phyloP scores from a whole-genome alignment of 768 basidiomycete genomes.

The Pleurotus platypus region DNA sequence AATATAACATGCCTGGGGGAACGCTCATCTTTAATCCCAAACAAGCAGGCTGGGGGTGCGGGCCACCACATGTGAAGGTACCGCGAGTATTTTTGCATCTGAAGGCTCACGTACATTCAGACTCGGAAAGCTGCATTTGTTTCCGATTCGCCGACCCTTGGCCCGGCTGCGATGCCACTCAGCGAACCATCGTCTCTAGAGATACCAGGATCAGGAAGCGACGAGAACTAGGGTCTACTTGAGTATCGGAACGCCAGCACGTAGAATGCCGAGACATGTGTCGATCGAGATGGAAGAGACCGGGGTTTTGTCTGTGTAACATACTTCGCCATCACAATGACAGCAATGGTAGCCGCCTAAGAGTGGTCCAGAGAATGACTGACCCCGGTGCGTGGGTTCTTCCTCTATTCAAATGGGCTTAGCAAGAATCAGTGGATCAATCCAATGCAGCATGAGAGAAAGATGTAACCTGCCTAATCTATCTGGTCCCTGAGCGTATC shows the following conservation, averaged over 20 bases:
- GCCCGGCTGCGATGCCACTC: neutral
- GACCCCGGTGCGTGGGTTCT: neutral
- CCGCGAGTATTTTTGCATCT: constrained; percentile 7
- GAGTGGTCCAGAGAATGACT: neutral
- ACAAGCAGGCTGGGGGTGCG: constrained; percentile 7
- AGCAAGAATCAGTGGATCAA: constrained; percentile 6
- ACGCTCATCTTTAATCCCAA: neutral
- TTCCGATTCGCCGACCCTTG: constrained; percentile 7
- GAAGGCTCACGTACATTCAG: neutral
- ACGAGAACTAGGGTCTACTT: constrained; percentile 7
- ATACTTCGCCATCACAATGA: constrained; percentile 3
- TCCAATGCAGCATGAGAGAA: constrained; percentile 4
- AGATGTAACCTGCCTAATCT: constrained; percentile 4
- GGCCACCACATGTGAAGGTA: constrained; percentile 5
- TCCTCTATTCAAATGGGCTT: neutral
- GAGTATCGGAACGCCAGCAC: constrained; percentile 7
- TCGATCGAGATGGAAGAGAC: constrained; percentile 9
- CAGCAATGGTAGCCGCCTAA: neutral
- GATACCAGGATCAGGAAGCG: constrained; percentile 6
- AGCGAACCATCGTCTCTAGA: neutral
- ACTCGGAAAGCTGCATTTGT: neutral
- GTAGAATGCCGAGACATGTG: constrained; percentile 9
- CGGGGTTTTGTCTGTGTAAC: constrained; percentile 2
- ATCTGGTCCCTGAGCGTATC: constrained; percentile 5
- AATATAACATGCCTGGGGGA: constrained; percentile 6